phyloP scores from a whole-genome alignment of 495 filamentous ascomycete species.

The Penicillium daleae region DNA sequence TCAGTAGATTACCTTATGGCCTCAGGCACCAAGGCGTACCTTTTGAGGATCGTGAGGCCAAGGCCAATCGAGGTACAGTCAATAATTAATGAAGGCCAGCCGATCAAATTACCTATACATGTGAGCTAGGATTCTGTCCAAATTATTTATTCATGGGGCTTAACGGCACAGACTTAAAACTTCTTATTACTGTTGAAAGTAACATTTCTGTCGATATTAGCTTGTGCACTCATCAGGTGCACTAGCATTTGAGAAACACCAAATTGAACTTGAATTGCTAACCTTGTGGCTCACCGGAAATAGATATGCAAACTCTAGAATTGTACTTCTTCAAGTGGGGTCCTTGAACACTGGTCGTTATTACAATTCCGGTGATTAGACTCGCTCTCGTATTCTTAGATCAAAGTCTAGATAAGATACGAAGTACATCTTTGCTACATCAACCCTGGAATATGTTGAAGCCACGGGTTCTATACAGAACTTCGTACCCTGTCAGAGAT shows the following conservation, averaged over 20 bases:
- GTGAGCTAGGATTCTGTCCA: too few species aligned
- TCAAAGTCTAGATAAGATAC: conserved; percentile 6
- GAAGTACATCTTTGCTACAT: not conserved
- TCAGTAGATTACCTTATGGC: not conserved
- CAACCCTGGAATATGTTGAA: not conserved
- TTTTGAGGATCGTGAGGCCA: not conserved
- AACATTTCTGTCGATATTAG: too few species aligned
- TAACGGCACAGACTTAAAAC: too few species aligned
- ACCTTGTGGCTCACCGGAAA: too few species aligned
- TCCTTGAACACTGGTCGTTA: not conserved
- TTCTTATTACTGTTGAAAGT: not conserved
- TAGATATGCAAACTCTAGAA: not conserved
- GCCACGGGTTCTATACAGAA: not conserved
- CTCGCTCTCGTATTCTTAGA: not conserved
- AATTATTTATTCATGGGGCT: too few species aligned
- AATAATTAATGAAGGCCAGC: not conserved
- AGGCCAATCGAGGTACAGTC: not conserved
- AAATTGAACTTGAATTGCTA: too few species aligned
- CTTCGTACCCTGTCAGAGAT: not conserved
- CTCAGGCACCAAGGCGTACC: not conserved
- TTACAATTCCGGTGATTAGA: not conserved
- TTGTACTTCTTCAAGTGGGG: not conserved
- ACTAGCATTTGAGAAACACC: too few species aligned
- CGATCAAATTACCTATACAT: not conserved
- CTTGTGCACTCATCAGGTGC: too few species aligned